Conservation (phyloP, 2,329 filamentous ascomycete species). For the Conoideocrella luteorostrata region DNA sequence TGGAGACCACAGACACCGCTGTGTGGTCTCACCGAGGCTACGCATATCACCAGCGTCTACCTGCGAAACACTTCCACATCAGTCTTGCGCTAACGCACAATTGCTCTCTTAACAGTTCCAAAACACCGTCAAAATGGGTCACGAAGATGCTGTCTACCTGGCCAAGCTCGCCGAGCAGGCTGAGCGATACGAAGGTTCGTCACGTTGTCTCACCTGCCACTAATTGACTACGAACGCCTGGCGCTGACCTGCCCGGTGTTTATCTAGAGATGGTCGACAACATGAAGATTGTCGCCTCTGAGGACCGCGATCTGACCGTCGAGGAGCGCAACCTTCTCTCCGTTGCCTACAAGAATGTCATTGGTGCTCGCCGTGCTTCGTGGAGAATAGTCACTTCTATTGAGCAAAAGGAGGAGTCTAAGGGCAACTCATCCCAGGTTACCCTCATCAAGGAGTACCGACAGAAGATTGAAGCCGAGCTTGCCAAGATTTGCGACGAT, state of each 20-base stretch:
- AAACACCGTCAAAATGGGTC: constrained; percentile 69
- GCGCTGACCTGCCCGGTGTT: constrained; percentile 19
- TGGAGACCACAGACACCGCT: not conserved
- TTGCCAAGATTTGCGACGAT: constrained; percentile 96
- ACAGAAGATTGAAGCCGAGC: constrained; percentile 94
- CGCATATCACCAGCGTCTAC: not conserved
- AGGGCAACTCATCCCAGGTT: constrained; percentile 91
- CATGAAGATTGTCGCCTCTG: constrained; percentile 97
- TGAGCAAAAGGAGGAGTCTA: constrained; percentile 99
- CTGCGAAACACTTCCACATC: not conserved
- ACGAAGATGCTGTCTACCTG: constrained; percentile 98
- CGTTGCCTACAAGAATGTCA: constrained; percentile 98
- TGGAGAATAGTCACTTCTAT: constrained; percentile 99
- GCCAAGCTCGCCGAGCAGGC: constrained; percentile 99
- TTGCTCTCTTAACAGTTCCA: not conserved
- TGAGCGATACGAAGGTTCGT: constrained; percentile 97
- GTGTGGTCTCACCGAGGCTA: constrained; percentile 2
- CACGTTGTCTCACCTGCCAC: constrained; percentile 1
- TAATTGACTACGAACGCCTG: not conserved
- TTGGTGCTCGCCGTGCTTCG: constrained; percentile 90
- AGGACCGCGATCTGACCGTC: constrained; percentile 75
- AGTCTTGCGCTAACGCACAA: constrained; percentile 3
- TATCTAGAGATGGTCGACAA: constrained; percentile 94
- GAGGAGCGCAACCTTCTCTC: constrained; percentile 97
- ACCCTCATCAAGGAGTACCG: constrained; percentile 95